phyloP scores from a whole-genome alignment of 148 eudicot genomes.

The Rhododendron williamsianum region DNA sequence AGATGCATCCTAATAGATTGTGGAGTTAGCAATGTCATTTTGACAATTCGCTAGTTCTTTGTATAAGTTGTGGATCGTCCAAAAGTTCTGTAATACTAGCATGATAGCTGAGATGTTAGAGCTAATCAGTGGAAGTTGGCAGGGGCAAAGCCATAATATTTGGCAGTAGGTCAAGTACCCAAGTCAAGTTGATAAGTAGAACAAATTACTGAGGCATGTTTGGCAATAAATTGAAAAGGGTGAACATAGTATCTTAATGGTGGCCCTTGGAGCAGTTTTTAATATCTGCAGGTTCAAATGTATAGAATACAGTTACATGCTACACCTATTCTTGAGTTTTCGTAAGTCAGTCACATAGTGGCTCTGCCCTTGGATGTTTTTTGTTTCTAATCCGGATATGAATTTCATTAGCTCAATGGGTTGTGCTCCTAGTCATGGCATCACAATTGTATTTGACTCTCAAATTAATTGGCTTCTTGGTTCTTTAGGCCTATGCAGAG shows the following conservation, averaged over 20 bases:
- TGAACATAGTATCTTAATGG: not conserved
- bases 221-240: not conserved
- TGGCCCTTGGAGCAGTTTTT: not conserved
- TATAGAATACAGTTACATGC: not conserved
- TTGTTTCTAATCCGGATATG: not conserved
- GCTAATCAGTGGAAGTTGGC: not conserved
- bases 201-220: not conserved
- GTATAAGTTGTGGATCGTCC: not conserved
- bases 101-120: not conserved
- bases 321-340: not conserved
- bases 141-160: not conserved
- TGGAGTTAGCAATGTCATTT: not conserved
- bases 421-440: not conserved
- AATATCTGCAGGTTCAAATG: not conserved
- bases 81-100: not conserved
- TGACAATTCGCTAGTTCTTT: not conserved
- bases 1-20: not conserved
- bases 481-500: slow-evolving; percentile 75
- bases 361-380: not conserved
- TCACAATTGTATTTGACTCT: not conserved
- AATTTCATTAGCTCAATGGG: not conserved
- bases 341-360: not conserved
- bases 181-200: not conserved
- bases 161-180: not conserved
- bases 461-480: slow-evolving; percentile 4